Evolutionary conservation across 2,329 filamentous ascomycete species (phyloP), one percentile per base, ranked within the genome.

Genomic region (Arthrinium phaeospermum): DNA sequence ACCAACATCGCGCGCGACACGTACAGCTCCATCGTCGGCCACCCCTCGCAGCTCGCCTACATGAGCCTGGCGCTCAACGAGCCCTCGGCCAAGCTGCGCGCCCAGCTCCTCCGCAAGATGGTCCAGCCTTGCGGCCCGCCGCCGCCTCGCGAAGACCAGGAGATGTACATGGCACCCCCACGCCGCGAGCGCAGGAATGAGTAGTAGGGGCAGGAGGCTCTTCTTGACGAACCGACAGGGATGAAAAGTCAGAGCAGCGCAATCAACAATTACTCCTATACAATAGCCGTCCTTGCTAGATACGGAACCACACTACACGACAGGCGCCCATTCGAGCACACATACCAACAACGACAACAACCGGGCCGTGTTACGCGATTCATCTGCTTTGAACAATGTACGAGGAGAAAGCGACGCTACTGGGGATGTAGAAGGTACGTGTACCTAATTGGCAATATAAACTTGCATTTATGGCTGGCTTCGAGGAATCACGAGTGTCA

Each of bases 1-100:
- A 95, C 93, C 73, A 99, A 98, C 85, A 96, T 98, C 80, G 90
- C 95, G 81, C 95, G 96, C 81, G 96, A 99, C 86, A 97, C 93
- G 30, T 95, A 96, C 81, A 91, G 95, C 27, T 95, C 92, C 75
- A 95, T 97, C 78, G 89, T 96, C 75, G 96, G 96, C 27, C 96
- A 99, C 81, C 93, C 95, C 22, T 93, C 95, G 10, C 87, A 98
- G 73, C 87, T 98, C 22, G 91, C 93, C 51, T 98, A 98, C 82
- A 95, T 98, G 87, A 89, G 93, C 24, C 91, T 98, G 69, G 96
- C 95, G 0, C 91, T 97, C 85, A 96, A 96, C 68, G 94, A 97
- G 82, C 89, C 93, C 7, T 88, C 92, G 72, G 92, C 95, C 82
- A 94, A 95, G 82, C 91, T 96, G 70, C 89, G 95, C 75, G 91